Evolutionary conservation across 495 filamentous ascomycete species (phyloP), one percentile per base, ranked within the genome.

Genomic region (Xylaria curta): DNA sequence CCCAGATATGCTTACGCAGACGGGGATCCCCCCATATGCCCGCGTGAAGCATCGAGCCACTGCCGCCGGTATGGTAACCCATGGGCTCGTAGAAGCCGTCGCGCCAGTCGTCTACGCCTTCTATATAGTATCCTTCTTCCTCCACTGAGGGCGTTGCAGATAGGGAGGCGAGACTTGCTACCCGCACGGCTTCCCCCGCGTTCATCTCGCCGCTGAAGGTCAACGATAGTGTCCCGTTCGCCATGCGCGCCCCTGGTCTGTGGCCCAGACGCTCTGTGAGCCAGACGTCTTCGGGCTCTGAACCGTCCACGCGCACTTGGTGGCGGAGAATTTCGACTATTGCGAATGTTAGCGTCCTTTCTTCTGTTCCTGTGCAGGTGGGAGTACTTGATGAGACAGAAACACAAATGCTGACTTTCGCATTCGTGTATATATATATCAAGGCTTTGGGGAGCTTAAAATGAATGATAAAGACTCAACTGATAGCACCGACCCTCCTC

Each of bases 41-140:
- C 17, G 38, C 33, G 28, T 83, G 81, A 33, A 87, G 67, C 21
- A 69, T 75, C 6, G 24, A 56, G 26, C 84, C 85, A 47, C 80
- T 79, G 28, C 81, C 79, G 1, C 84, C 85, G n/a, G 83, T 82
- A 67, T 87, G 85, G 69, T 87, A 87, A 44, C 85, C 85, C 85
- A 87, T 86, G 8, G 85, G 85, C 70, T 86, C 85, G 60, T 85
- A 82, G 33, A 80, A 82, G 46, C 85, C 84, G 6, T 79, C 75
- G 53, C 84, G 76, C 82, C 80, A 85, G 72, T 80, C 79, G 66
- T 85, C 84, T 24, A 84, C 53, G 0, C 78, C 81, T 54, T 78
- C 71, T 31, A 81, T 73, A 46, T 80, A 78, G 3, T 78, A 74
- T 36, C 78, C 79, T 4, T 78, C 69, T 47, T 75, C 72, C 15